Percentiles rank a stretch among this genome's conserved stretches.
phyloP scores from a whole-genome alignment of 176 grass and related monocot species.

The Raddia distichophylla region DNA sequence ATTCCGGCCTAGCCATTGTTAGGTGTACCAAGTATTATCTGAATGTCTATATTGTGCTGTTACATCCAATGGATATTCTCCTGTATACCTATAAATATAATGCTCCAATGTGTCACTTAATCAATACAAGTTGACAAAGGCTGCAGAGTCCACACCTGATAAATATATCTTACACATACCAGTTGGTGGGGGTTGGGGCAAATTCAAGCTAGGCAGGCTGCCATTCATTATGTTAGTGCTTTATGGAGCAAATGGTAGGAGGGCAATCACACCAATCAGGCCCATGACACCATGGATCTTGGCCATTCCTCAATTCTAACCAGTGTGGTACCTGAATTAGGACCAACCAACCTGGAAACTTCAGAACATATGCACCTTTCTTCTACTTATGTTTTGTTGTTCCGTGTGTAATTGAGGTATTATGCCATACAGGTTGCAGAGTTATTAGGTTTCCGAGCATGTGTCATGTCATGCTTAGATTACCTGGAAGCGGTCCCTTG shows the following conservation, averaged over 20 bases:
- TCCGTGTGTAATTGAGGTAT: neutral
- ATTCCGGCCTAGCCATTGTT: neutral
- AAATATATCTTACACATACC: conserved; percentile 28
- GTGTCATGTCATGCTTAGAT: conserved; percentile 78
- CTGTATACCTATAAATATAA: conserved; percentile 31
- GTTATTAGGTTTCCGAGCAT: conserved; percentile 72
- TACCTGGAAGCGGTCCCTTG: conserved; percentile 91
- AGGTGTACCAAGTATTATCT: conserved; percentile 1
- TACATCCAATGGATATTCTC: conserved; percentile 41
- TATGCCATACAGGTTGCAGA: conserved; percentile 72
- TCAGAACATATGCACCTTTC: conserved; percentile 16
- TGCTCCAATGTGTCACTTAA: conserved; percentile 34
- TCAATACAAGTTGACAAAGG: conserved; percentile 37
- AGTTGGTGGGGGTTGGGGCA: conserved; percentile 35
- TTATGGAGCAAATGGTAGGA: conserved; percentile 24
- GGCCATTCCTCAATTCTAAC: conserved; percentile 24
- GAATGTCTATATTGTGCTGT: conserved; percentile 31
- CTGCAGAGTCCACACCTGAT: conserved; percentile 30
- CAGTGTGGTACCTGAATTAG: conserved; percentile 24
- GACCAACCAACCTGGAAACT: conserved; percentile 24
- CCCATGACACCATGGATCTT: conserved; percentile 32
- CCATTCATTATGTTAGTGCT: conserved; percentile 36
- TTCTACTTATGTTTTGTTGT: conserved; percentile 26
- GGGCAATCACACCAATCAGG: conserved; percentile 35
- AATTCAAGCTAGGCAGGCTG: conserved; percentile 39